These are phyloP conservation scores for Schwanniomyces polymorphus DNA, from an alignment of 805 yeast genomes.

Conservation along the genomic window DNA sequence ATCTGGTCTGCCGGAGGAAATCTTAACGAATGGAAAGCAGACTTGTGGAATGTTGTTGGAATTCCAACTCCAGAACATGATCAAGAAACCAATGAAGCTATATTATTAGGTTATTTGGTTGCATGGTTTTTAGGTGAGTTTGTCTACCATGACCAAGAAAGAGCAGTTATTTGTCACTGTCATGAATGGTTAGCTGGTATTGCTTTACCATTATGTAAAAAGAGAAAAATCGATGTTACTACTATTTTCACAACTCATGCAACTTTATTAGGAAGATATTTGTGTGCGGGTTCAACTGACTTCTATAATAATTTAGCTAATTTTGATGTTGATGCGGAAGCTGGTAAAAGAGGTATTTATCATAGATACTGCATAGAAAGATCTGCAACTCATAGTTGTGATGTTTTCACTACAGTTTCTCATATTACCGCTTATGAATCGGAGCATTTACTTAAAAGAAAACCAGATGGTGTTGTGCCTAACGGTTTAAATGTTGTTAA, in stretches of 20 bases:
- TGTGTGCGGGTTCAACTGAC: conserved; percentile 96
- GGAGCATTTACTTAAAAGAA: conserved; percentile 88
- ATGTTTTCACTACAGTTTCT: conserved; percentile 95
- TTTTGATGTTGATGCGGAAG: conserved; percentile 96
- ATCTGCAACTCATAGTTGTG: conserved; percentile 93
- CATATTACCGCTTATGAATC: conserved; percentile 96
- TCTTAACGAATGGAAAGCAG: conserved; percentile 92
- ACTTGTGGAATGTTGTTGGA: conserved; percentile 87
- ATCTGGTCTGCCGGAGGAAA: conserved; percentile 66
- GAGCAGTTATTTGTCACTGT: conserved; percentile 91
- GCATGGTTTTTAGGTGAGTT: conserved; percentile 98
- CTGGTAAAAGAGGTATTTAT: conserved; percentile 96
- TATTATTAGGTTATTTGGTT: conserved; percentile 85
- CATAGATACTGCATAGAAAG: conserved; percentile 97
- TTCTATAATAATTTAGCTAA: conserved; percentile 86
- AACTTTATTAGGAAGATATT: conserved; percentile 87
- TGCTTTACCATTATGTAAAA: conserved; percentile 88
- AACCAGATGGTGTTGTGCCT: conserved; percentile 97
- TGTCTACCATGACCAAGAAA: conserved; percentile 76
- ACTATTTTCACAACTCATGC: conserved; percentile 98
- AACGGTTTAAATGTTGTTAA: conserved; percentile 94
- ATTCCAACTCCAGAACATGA: conserved; percentile 93
- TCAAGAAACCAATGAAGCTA: conserved; percentile 87
- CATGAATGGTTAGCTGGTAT: conserved; percentile 99
- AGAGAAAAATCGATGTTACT: conserved; percentile 88